Conservation (phyloP, 2,329 filamentous ascomycete genomes). For the Ophiostoma piceae region DNA sequence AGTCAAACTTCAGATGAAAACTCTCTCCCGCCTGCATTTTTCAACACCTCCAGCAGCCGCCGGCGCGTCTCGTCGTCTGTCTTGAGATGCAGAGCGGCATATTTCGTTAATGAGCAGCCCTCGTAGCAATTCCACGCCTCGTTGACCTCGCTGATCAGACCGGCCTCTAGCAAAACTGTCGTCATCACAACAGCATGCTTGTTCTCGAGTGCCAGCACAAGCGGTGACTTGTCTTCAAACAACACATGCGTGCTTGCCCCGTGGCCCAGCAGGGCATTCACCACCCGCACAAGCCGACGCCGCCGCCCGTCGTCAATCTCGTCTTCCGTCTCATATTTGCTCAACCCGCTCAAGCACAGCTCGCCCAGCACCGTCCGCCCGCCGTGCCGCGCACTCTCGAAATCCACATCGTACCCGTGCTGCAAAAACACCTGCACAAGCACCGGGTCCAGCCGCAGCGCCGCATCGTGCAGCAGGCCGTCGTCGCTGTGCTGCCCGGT, state of each 20-base stretch:
- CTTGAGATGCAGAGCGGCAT: neutral
- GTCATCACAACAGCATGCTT: neutral
- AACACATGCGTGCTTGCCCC: neutral
- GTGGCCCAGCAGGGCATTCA: neutral
- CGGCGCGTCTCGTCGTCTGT: neutral
- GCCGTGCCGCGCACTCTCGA: neutral
- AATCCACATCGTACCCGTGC: neutral
- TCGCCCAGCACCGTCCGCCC: neutral
- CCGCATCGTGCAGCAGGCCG: neutral
- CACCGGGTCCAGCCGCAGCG: neutral
- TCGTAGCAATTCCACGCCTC: neutral
- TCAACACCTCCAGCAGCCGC: neutral
- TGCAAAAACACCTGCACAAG: neutral
- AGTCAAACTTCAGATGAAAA: too few relatives aligned
- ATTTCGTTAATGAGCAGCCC: neutral
- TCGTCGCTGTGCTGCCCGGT: neutral
- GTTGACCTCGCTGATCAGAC: neutral
- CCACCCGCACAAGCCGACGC: neutral
- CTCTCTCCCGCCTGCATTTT: neutral
- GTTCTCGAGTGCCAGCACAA: slow-evolving; percentile 6
- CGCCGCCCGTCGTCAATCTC: neutral
- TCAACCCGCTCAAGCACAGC: neutral
- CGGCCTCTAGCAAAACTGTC: neutral
- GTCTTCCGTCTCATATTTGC: neutral
- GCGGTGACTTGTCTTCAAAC: neutral